These are phyloP conservation scores for Pestalotiopsis sp. DNA, from an alignment of 2,329 filamentous ascomycete species.

Conservation along the genomic window DNA sequence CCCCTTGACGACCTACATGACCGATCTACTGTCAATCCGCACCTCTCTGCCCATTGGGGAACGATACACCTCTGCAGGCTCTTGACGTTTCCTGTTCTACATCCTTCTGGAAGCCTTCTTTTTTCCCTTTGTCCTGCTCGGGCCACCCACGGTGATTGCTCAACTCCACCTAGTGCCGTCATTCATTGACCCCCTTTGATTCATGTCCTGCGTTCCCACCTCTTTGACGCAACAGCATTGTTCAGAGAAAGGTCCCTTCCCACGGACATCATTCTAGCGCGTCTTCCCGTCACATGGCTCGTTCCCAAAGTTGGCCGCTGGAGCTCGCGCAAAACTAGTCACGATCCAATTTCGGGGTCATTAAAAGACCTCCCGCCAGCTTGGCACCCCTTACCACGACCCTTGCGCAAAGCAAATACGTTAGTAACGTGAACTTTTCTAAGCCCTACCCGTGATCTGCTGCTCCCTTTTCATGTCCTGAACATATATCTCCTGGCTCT, in stretches of 20 bases:
- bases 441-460: slow-evolving; percentile 7
- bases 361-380: slow-evolving; percentile 2
- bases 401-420: slow-evolving; percentile 8
- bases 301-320: not conserved
- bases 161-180: slow-evolving; percentile 5
- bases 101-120: slow-evolving; percentile 11
- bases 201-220: not conserved
- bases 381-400: not conserved
- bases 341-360: slow-evolving; percentile 10
- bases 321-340: slow-evolving; percentile 7
- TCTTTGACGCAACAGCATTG: slow-evolving; percentile 6
- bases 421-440: slow-evolving; percentile 11
- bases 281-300: slow-evolving; percentile 8
- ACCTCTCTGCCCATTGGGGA: not conserved
- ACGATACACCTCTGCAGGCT: not conserved
- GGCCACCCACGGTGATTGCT: slow-evolving; percentile 5
- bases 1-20: not conserved
- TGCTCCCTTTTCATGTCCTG: not conserved
- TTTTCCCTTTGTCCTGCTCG: slow-evolving; percentile 8
- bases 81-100: not conserved
- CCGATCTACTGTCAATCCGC: not conserved
- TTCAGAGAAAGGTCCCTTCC: slow-evolving; percentile 3
- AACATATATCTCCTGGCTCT: not conserved
- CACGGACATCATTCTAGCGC: not conserved
- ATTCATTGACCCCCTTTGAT: slow-evolving; percentile 11